Evolutionary conservation across 179 eudicot genomes (phyloP), one percentile per base, ranked within the genome.

Genomic region (Beta lomatogona): DNA sequence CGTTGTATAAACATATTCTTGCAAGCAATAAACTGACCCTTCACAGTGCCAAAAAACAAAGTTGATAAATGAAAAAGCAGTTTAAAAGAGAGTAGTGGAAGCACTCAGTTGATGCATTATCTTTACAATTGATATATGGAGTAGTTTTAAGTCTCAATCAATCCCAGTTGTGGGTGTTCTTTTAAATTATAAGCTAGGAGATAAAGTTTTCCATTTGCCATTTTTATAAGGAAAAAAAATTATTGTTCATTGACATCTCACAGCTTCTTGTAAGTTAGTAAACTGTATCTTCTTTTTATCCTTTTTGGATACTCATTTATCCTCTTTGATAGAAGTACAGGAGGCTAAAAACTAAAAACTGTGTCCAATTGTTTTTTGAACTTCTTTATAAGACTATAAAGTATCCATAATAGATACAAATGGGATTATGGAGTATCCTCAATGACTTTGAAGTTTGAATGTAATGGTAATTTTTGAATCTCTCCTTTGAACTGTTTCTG

Each of bases 41-140:
- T 73, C 6, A 31, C 21, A 25, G 9, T 54, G 44, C 8, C n/a
- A 3, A 31, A 64, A 48, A 18, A 3, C 31, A 22, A n/a, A 5
- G 18, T 36, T 36, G 71, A 41, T 6, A 9, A 22, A 63, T 22
- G 67, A 63, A 22, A 66, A 31, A 14, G 71, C 31, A 14, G 31
- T 36, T 36, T 16, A 31, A 59, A 22, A 79, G 7, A 78, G 36
- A 59, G 59, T 58, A 73, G 71, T 45, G 22, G 59, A 16, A 41
- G 65, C 60, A 59, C 53, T 82, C 44, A n/a, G 67, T 66, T 69
- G 57, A 79, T 79, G 75, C 67, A 52, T 28, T 77, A 52, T 16
- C 57, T 65, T 28, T 25, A 59, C 31, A 68, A 36, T 78, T 54
- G 74, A 78, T 25, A 76, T 74, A 25, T 81, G 70, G 59, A 71